Evolutionary conservation across 2,329 filamentous ascomycete species (phyloP).

Genomic region (Leptoxyphium fumago): DNA sequence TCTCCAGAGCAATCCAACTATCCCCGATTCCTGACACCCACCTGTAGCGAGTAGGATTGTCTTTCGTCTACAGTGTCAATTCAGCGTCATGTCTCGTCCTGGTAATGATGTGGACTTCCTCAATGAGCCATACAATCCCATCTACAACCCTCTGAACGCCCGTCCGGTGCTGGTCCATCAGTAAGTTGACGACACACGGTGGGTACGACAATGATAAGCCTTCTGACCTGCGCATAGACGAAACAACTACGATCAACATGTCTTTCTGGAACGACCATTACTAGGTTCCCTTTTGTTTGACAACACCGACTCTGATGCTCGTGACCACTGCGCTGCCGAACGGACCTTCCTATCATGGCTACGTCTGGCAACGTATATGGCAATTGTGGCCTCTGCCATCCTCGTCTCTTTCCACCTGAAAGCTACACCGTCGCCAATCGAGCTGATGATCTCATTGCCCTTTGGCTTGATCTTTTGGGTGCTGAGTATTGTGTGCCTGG

Average conservation of each 20-base stretch:
- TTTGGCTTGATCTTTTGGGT: constrained; percentile 82
- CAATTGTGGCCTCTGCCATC: constrained; percentile 78
- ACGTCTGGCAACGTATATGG: constrained; percentile 77
- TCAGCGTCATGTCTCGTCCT: not conserved
- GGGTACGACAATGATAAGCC: not conserved
- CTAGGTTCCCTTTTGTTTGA: constrained; percentile 57
- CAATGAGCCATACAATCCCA: constrained; percentile 31
- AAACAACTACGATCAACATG: constrained; percentile 26
- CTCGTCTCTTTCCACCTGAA: constrained; percentile 88
- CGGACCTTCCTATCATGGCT: constrained; percentile 84
- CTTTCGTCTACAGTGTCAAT: too few species aligned
- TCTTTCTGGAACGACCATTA: constrained; percentile 48
- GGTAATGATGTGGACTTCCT: constrained; percentile 7
- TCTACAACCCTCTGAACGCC: constrained; percentile 35
- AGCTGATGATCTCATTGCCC: constrained; percentile 64
- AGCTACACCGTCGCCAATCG: constrained; percentile 50
- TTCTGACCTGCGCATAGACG: constrained; percentile 15
- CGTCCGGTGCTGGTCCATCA: constrained; percentile 36
- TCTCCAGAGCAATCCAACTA: too few species aligned
- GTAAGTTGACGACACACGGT: constrained; percentile 18
- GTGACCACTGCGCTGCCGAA: constrained; percentile 69
- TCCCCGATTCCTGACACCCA: too few species aligned
- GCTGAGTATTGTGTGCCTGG: constrained; percentile 61
- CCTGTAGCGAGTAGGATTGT: too few species aligned
- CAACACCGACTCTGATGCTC: constrained; percentile 58